Evolutionary conservation across 192 early-diverging fungal species (phyloP), one percentile per base, ranked within the genome.

Genomic region (Spinellus fusiger): DNA sequence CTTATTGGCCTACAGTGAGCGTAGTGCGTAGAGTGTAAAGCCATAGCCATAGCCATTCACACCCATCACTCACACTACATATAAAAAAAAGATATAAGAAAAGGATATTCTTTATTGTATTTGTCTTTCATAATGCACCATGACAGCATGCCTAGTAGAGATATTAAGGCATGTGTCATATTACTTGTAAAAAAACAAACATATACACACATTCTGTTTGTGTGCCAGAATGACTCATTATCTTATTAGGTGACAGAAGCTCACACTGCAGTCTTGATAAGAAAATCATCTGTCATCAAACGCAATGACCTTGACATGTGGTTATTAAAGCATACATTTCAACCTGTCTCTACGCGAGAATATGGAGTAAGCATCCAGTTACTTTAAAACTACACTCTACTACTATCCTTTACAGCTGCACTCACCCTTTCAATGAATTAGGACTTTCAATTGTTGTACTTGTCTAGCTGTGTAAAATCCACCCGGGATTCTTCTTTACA

Each of bases 241-340:
- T 12, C 22, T 4, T 50, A 13, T 44, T 47, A 56, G 49, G 23
- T 58, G 8, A 25, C 49, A n/a, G 70, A 72, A 33, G 70, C 70
- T n/a, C 66, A 53, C 31, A 47, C 60, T 27, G 59, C 66, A 1
- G 49, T 72, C 33, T 44, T 72, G 63, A 29, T 66, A 18, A 37
- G 51, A 12, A 74, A 66, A 12, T 40, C 54, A 4, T 33, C 59
- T 29, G 26, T 22, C 8, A 56, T 54, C 15, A 56, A 62, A 28
- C 55, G 59, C 34, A 65, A 73, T 53, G 74, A 76, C 10, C 59
- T 34, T 3, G 56, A 64, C 13, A 58, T 69, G 32, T 76, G 74
- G 74, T 28, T 76, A 32, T 28, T 76, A n/a, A 65, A 62, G 40
- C 66, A 65, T 44, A 51, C 69, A 13, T 69, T 66, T 55, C 66